phyloP scores from a whole-genome alignment of 495 filamentous ascomycete species.

The Neurospora terricola region DNA sequence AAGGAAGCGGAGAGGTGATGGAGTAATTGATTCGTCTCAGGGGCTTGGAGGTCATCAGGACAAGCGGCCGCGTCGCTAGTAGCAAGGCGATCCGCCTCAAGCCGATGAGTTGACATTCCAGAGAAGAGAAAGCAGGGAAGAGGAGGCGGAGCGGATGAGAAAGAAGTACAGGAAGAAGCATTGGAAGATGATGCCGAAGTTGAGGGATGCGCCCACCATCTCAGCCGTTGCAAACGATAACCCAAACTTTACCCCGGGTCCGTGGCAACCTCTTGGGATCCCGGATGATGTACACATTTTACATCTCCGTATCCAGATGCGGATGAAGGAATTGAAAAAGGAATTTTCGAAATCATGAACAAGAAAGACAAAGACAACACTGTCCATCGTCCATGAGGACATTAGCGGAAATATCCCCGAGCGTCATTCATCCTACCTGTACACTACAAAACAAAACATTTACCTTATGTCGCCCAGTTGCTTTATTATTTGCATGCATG shows the following conservation, averaged over 20 bases:
- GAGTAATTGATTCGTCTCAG: constrained; percentile 7
- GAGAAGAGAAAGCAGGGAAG: not conserved
- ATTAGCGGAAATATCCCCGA: not conserved
- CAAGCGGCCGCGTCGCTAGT: constrained; percentile 23
- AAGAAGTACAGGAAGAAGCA: not conserved
- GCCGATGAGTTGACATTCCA: not conserved
- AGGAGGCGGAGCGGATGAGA: not conserved
- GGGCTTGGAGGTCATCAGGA: constrained; percentile 15
- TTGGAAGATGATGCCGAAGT: not conserved
- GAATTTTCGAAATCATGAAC: not conserved
- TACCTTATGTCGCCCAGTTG: not conserved
- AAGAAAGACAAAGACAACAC: not conserved
- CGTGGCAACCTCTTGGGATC: not conserved
- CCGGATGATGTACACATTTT: not conserved
- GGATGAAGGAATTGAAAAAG: not conserved
- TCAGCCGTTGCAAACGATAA: not conserved
- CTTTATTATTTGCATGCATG: not conserved
- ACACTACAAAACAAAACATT: not conserved
- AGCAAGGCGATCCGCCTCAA: not conserved
- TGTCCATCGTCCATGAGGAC: not conserved
- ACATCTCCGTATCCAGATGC: not conserved
- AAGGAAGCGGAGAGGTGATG: constrained; percentile 25
- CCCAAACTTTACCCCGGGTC: not conserved
- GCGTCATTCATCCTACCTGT: not conserved
- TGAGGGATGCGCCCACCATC: not conserved